Evolutionary conservation across 2,329 filamentous ascomycete species (phyloP), one percentile per base, ranked within the genome.

Genomic region (Arachnopeziza araneosa): DNA sequence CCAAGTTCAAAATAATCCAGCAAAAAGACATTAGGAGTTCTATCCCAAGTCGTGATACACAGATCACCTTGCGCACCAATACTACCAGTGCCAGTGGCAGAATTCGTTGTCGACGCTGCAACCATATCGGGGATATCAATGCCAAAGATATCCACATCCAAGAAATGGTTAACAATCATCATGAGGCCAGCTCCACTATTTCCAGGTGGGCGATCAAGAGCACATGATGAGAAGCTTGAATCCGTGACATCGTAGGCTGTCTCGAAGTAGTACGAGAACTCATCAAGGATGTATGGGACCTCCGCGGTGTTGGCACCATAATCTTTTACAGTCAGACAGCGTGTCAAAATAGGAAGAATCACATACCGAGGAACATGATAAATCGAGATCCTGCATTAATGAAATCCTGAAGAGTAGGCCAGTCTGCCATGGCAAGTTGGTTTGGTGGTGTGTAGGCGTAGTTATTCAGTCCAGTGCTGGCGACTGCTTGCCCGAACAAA

Each of bases 321-420:
- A 26, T 65, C 63, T 65, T 21, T 8, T 49, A 17, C 22, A 50
- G 4, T 61, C 53, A 61, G 56, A 54, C 3, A n/a, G 52, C n/a
- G 52, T 12, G 17, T n/a, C 7, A 7, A 30, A 22, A 26, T 6
- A 30, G 12, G 8, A 22, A 26, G 22, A 50, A 48, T 2, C 48
- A 70, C 74, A 55, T 76, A 75, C 88, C 87, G 71, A 93, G 84
- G 64, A 92, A 93, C 24, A 87, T 83, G 53, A 93, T 74, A 1
- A 93, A 77, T 19, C 89, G 80, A 9, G 81, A 88, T 53, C 80
- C 79, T 48, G 78, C 76, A 24, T 80, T 75, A 65, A 93, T 89
- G 60, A 93, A 73, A 21, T 80, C 72, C 67, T 85, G 80, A 17
- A 93, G 77, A 0, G 89, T 92, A 73, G 89, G 89, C 90, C 91